phyloP scores from a whole-genome alignment of 1,284 basidiomycete genomes.

The Pholiota adiposa region DNA sequence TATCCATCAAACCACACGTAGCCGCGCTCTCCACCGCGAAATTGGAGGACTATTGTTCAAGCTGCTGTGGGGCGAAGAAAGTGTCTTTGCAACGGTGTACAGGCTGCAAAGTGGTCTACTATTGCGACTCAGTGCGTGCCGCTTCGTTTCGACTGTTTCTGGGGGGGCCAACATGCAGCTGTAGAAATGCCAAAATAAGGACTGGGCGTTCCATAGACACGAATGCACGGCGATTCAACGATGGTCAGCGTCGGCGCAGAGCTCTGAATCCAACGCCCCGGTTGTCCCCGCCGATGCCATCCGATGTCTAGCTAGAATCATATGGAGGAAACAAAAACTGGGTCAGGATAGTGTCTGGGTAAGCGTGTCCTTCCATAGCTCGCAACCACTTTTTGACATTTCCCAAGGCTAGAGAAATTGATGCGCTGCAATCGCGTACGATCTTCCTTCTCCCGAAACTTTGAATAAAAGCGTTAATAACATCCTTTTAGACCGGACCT shows the following conservation, averaged over 20 bases:
- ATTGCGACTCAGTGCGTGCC: slow-evolving; percentile 76
- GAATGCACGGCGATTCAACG: slow-evolving; percentile 75
- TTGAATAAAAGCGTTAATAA: slow-evolving; percentile 11
- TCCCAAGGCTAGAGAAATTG: slow-evolving; percentile 70
- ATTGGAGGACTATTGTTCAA: slow-evolving; percentile 69
- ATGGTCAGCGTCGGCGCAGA: slow-evolving; percentile 45
- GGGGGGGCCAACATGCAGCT: neutral
- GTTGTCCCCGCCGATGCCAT: slow-evolving; percentile 72
- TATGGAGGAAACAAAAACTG: slow-evolving; percentile 67
- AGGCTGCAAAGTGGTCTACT: slow-evolving; percentile 67
- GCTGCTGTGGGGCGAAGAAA: slow-evolving; percentile 54
- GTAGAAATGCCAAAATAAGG: slow-evolving; percentile 76
- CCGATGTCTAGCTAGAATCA: slow-evolving; percentile 74
- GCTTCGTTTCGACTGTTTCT: neutral
- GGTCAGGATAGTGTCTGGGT: slow-evolving; percentile 66
- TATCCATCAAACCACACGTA: slow-evolving; percentile 62
- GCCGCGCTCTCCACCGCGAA: slow-evolving; percentile 69
- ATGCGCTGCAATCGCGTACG: slow-evolving; percentile 78
- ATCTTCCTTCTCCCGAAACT: slow-evolving; percentile 17
- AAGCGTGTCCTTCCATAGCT: slow-evolving; percentile 26
- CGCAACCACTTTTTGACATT: neutral
- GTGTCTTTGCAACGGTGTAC: slow-evolving; percentile 66
- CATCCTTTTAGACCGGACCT: slow-evolving; percentile 50
- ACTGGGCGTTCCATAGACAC: slow-evolving; percentile 78
- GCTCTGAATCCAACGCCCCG: slow-evolving; percentile 27